A percentile compares a stretch with the other conserved stretches of the same genome.
Evolutionary conservation across 1,284 basidiomycete species (phyloP).

Genomic region (Sporisorium scitamineum): DNA sequence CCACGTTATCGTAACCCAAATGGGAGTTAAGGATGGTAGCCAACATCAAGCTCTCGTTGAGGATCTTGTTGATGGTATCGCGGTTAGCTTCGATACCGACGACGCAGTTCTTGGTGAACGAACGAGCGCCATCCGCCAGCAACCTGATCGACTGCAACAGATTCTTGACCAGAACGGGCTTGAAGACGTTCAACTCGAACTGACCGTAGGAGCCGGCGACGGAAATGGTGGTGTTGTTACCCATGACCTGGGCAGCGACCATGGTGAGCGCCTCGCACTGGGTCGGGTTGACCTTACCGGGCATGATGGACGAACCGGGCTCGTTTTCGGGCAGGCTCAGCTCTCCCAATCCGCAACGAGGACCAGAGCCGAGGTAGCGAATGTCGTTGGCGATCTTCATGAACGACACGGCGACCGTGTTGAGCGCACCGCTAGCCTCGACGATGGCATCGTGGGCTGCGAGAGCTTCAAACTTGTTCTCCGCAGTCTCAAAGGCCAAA

Average conservation of each 20-base stretch:
- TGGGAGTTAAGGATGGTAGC: constrained; percentile 93
- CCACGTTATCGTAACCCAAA: constrained; percentile 96
- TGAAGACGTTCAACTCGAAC: constrained; percentile 99
- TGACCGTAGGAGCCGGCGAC: constrained; percentile 95
- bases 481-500: constrained; percentile 91
- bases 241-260: constrained; percentile 98
- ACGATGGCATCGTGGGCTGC: constrained; percentile 97
- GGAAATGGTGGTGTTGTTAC: constrained; percentile 93
- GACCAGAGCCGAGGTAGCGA: constrained; percentile 95
- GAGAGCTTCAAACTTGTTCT: constrained; percentile 99
- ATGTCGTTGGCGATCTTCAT: constrained; percentile 99
- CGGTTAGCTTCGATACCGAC: constrained; percentile 97
- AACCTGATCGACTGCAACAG: constrained; percentile 94
- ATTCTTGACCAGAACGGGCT: constrained; percentile 98
- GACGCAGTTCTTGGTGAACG: constrained; percentile 96
- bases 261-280: constrained; percentile 98
- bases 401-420: constrained; percentile 90
- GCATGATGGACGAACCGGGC: constrained; percentile 99
- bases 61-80: constrained; percentile 85
- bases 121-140: constrained; percentile 81
- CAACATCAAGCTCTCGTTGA: constrained; percentile 91
- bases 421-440: constrained; percentile 95
- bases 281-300: constrained; percentile 99
- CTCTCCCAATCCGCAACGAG: constrained; percentile 96
- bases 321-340: constrained; percentile 96